A percentile compares a stretch with the other conserved stretches of the same genome.
These are phyloP conservation scores for Colletotrichum eleusines DNA, from an alignment of 2,329 filamentous ascomycete genomes.

Conservation along the genomic window DNA sequence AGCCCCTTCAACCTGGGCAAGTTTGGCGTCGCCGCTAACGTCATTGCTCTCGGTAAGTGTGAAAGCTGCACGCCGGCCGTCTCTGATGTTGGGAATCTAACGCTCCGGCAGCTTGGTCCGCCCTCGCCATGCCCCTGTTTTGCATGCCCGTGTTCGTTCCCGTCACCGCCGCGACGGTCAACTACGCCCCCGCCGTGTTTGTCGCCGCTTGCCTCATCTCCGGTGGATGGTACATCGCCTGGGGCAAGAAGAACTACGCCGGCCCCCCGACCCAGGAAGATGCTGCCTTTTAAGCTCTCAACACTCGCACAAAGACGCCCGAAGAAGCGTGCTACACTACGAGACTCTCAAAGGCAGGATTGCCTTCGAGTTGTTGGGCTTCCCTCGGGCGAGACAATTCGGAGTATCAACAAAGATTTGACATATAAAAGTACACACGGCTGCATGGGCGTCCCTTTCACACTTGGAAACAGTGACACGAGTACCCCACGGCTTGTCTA, in stretches of 20 bases:
- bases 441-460: slow-evolving; percentile 6
- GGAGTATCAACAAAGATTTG: background rate
- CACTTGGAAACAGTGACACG: slow-evolving; percentile 26
- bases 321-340: background rate
- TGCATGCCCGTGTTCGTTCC: slow-evolving; percentile 77
- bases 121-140: slow-evolving; percentile 78
- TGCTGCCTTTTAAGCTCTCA: slow-evolving; percentile 42
- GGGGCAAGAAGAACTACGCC: slow-evolving; percentile 77
- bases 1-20: slow-evolving; percentile 72
- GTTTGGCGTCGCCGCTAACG: slow-evolving; percentile 72
- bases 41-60: slow-evolving; percentile 72
- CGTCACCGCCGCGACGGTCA: slow-evolving; percentile 70
- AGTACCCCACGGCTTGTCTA: background rate
- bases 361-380: background rate
- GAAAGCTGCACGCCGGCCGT: slow-evolving; percentile 22
- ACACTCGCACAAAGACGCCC: background rate
- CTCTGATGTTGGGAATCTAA: slow-evolving; percentile 44
- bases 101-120: slow-evolving; percentile 68
- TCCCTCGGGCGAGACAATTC: background rate
- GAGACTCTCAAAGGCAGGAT: background rate
- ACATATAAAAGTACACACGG: slow-evolving; percentile 2
- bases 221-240: slow-evolving; percentile 74
- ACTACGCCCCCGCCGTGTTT: slow-evolving; percentile 83
- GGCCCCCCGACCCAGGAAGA: slow-evolving; percentile 66
- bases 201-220: slow-evolving; percentile 73